Evolutionary conservation across 176 grass and related monocot species (phyloP).

Genomic region (Ananas comosus): DNA sequence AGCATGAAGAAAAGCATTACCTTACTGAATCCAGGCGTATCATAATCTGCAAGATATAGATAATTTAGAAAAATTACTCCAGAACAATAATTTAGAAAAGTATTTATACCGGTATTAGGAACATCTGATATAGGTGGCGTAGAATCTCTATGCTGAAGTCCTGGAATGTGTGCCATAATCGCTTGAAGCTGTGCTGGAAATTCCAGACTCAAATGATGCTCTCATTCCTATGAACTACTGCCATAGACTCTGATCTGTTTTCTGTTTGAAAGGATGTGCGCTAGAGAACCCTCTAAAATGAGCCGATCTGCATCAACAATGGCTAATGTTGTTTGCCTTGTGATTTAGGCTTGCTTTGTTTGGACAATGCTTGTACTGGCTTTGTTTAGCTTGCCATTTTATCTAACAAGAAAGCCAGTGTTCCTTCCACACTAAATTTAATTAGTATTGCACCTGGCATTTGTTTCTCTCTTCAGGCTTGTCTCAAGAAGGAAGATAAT

Average conservation of each 20-base stretch:
- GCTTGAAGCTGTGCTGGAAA: too few species aligned
- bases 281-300: neutral
- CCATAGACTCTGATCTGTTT: neutral
- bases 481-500: neutral
- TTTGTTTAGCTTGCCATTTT: conserved; percentile 20
- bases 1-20: conserved; percentile 18
- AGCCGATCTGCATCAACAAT: neutral
- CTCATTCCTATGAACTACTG: neutral
- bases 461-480: neutral
- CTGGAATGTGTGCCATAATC: too few species aligned
- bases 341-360: conserved; percentile 10
- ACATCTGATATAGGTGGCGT: too few species aligned
- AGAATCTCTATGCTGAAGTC: too few species aligned
- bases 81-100: too few species aligned
- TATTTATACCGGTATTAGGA: too few species aligned
- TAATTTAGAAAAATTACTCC: too few species aligned
- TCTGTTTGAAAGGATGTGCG: neutral
- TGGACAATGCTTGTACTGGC: conserved; percentile 22
- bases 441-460: conserved; percentile 1
- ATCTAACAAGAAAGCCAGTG: conserved; percentile 8
- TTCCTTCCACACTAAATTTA: conserved; percentile 7
- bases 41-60: too few species aligned
- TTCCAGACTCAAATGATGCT: too few species aligned
- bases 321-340: neutral
- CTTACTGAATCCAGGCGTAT: conserved; percentile 80